A percentile compares a stretch with the other conserved stretches of the same genome.
phyloP scores from a whole-genome alignment of 2,329 filamentous ascomycete genomes.

The Didymella pomorum region DNA sequence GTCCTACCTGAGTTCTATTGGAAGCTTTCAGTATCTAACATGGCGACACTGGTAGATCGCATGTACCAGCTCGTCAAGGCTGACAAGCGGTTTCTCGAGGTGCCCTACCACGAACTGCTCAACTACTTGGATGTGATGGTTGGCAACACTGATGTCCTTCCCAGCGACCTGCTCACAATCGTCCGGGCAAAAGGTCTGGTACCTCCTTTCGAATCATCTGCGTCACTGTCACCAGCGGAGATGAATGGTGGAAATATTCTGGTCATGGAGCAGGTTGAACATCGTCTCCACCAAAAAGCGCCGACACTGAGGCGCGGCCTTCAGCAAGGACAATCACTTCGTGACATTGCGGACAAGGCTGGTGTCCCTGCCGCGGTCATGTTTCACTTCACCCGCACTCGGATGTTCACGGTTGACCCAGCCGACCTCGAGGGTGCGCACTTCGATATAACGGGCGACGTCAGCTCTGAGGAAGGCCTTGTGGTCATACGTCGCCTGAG shows the following conservation, averaged over 20 bases:
- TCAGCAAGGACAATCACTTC: not conserved
- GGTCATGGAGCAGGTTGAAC: slow-evolving; percentile 32
- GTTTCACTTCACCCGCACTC: not conserved
- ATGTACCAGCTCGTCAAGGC: slow-evolving; percentile 28
- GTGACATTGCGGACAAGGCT: not conserved
- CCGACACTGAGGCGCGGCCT: not conserved
- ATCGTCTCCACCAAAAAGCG: slow-evolving; percentile 23
- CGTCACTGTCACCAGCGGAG: not conserved
- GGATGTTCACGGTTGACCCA: not conserved
- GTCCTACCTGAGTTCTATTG: slow-evolving; percentile 37
- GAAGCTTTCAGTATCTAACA: slow-evolving; percentile 24
- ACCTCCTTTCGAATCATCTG: not conserved
- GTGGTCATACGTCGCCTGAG: slow-evolving; percentile 34
- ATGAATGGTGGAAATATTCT: not conserved
- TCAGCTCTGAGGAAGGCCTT: slow-evolving; percentile 32
- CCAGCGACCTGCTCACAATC: slow-evolving; percentile 37
- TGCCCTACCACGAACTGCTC: slow-evolving; percentile 24
- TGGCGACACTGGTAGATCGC: slow-evolving; percentile 26
- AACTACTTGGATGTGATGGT: slow-evolving; percentile 20
- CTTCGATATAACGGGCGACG: slow-evolving; percentile 36
- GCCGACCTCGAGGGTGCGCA: slow-evolving; percentile 2
- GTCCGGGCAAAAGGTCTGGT: slow-evolving; percentile 13
- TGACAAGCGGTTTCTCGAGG: slow-evolving; percentile 23
- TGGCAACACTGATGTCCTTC: slow-evolving; percentile 27
- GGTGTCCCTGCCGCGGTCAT: not conserved